Base-by-base conservation (phyloP, 805 yeast species). In the Ogataea henricii region DNA sequence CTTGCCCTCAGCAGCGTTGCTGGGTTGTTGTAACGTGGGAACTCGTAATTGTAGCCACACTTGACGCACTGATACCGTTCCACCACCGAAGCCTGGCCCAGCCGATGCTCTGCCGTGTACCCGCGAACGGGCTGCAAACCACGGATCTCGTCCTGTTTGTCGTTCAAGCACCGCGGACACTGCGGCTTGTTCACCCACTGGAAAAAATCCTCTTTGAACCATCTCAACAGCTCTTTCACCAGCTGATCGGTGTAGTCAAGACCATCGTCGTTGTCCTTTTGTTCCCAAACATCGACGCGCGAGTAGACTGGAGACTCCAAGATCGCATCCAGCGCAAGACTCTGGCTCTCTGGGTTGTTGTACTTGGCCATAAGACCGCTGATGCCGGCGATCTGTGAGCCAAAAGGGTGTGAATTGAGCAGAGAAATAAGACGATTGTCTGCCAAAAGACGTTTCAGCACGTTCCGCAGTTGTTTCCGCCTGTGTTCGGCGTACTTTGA, bases 151-250 rank as follows among this genome's bases (percentile, higher is more conserved):
- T 65, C 62, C 45, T 70, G 68, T 4, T 70, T 71, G 2, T 60
- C 61, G 18, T 66, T 66, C 0, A 71, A 73, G 63, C 96, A 87
- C 0, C 43, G 43, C 0, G 69, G 60, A 55, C 96, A 88, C 9
- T 70, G 62, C 0, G 94, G 89, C 30, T 75, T 74, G 57, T 86
- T 85, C 7, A 88, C 83, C 98, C 98, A 92, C 22, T 67, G 71
- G 69, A 92, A 92, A 69, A 88, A 90, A 34, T 80, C 84, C 33
- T 82, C 71, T 56, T 89, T 89, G 70, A 85, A 92, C 83, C 89
- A 86, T 40, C 73, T 66, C 12, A 86, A 66, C 26, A 83, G 60
- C 51, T 79, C 85, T 52, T 70, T 71, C 1, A 85, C 85, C 2
- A 86, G 53, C 23, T 75, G 68, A 59, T 86, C 92, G 32, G 78